Conservation (phyloP, 169 alveolate genomes). For the Eimeria maxima region DNA sequence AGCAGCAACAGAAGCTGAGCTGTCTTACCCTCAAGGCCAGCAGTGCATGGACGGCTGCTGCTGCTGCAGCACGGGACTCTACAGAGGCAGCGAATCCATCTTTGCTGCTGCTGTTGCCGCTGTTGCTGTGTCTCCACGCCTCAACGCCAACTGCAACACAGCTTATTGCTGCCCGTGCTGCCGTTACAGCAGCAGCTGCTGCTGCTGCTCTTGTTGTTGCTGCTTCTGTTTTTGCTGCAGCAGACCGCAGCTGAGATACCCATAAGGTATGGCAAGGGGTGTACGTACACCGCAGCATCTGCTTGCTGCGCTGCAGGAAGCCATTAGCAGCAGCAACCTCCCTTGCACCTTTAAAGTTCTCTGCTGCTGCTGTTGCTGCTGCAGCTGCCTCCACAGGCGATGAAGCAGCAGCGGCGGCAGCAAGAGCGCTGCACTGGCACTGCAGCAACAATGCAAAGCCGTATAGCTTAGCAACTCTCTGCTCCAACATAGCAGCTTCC, state of each 20-base stretch:
- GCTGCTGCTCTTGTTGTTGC: not conserved
- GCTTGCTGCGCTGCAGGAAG: not conserved
- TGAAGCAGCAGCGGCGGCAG: constrained; percentile 26
- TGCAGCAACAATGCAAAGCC: constrained; percentile 55
- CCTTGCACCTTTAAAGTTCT: not conserved
- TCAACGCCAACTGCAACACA: constrained; percentile 19
- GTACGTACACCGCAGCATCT: constrained; percentile 46
- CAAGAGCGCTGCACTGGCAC: constrained; percentile 25
- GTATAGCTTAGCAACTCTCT: not conserved
- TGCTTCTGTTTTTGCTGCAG: not conserved
- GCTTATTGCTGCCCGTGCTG: constrained; percentile 40
- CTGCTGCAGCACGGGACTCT: constrained; percentile 25
- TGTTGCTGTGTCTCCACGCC: constrained; percentile 44
- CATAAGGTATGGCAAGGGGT: constrained; percentile 30
- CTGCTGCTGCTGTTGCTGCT: constrained; percentile 31
- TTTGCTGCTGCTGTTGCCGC: constrained; percentile 60
- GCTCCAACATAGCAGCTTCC: not conserved
- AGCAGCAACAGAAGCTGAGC: constrained; percentile 17
- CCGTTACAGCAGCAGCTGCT: constrained; percentile 24
- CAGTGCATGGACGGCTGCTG: not conserved
- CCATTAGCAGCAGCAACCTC: constrained; percentile 29
- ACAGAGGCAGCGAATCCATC: not conserved
- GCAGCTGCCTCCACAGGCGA: constrained; percentile 9
- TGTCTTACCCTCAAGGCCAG: constrained; percentile 14
- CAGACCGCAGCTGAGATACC: constrained; percentile 1